These are phyloP conservation scores for Cardiospermum halicacabum DNA, from an alignment of 345 rosid species.

Conservation along the genomic window DNA sequence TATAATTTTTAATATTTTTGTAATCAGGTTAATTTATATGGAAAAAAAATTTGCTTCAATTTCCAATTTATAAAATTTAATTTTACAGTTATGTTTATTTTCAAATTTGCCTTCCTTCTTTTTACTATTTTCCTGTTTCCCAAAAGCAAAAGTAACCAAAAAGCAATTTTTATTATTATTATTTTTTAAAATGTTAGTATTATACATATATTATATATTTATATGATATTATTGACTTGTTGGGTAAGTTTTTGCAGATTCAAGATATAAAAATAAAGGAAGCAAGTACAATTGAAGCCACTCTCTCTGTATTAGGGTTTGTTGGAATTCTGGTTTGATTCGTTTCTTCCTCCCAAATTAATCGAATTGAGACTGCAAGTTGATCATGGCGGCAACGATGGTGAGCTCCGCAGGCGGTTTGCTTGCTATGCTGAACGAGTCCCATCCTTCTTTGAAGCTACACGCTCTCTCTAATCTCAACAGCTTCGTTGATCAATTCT, in stretches of 20 bases:
- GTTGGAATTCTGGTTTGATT: background rate
- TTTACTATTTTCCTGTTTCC: no score
- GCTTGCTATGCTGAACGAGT: slow-evolving; percentile 94
- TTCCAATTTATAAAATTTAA: no score
- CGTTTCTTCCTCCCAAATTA: background rate
- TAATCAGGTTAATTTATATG: no score
- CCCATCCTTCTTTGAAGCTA: slow-evolving; percentile 70
- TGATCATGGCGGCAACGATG: slow-evolving; percentile 58
- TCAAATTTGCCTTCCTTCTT: no score
- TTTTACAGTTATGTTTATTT: no score
- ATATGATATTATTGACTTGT: slow-evolving; percentile 13
- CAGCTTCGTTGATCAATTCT: slow-evolving; percentile 77
- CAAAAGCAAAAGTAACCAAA: background rate
- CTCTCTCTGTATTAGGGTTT: slow-evolving; percentile 13
- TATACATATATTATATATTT: background rate
- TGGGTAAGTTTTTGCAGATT: slow-evolving; percentile 10
- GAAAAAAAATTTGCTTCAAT: no score
- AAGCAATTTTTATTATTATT: no score
- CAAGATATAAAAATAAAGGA: background rate
- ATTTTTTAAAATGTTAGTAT: no score
- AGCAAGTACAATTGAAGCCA: background rate
- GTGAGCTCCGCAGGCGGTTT: slow-evolving; percentile 92
- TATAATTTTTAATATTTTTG: no score
- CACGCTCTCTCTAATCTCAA: slow-evolving; percentile 91
- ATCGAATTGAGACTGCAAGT: background rate